These are phyloP conservation scores for Boletales sp. DNA, from an alignment of 768 basidiomycete species.

Conservation along the genomic window DNA sequence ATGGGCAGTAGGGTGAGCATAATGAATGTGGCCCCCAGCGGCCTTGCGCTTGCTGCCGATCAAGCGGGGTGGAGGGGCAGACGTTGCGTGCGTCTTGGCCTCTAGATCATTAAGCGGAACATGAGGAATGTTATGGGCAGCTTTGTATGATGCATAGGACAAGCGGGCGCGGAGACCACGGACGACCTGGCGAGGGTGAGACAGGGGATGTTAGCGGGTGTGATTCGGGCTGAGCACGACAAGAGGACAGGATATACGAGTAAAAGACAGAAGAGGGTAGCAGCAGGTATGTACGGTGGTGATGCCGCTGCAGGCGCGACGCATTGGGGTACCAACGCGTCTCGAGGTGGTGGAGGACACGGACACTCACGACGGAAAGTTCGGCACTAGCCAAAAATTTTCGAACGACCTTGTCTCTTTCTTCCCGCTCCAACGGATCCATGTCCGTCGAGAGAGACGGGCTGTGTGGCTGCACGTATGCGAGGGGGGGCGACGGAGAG, in stretches of 20 bases:
- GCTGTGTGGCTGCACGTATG: constrained; percentile 50
- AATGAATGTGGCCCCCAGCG: constrained; percentile 38
- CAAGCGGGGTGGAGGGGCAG: constrained; percentile 47
- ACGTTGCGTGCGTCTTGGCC: constrained; percentile 47
- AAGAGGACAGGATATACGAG: constrained; percentile 2
- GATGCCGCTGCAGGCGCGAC: constrained; percentile 20
- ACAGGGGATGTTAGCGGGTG: constrained; percentile 28
- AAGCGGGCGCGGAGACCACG: constrained; percentile 77
- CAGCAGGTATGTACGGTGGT: constrained; percentile 2
- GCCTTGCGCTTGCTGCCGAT: constrained; percentile 59
- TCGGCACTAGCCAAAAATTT: constrained; percentile 79
- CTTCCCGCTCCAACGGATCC: constrained; percentile 47
- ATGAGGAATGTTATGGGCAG: constrained; percentile 66
- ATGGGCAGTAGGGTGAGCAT: constrained; percentile 51
- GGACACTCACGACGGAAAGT: constrained; percentile 66
- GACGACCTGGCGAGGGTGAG: constrained; percentile 56
- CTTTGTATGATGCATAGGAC: constrained; percentile 83
- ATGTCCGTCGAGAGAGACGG: constrained; percentile 40
- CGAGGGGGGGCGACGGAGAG: constrained; percentile 73
- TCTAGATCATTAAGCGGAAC: constrained; percentile 71
- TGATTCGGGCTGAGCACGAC: constrained; percentile 6
- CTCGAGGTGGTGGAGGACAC: constrained; percentile 28
- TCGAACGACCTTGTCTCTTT: constrained; percentile 64
- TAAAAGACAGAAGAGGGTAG: constrained; percentile 1
- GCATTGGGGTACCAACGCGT: constrained; percentile 44